Evolutionary conservation across 1,284 basidiomycete species (phyloP).

Genomic region (Apiotrichum gracile): DNA sequence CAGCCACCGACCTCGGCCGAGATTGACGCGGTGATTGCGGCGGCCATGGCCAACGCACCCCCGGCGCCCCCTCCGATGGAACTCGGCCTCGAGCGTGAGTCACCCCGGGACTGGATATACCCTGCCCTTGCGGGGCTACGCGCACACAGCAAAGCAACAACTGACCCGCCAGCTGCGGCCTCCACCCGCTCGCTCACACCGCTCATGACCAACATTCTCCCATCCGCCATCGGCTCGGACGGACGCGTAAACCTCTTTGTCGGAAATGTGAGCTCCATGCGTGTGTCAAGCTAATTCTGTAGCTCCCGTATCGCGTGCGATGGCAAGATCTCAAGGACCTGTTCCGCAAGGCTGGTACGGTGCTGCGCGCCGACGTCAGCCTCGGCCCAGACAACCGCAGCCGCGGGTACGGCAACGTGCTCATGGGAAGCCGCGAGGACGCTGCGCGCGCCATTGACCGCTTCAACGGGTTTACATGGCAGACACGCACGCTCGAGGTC

Average conservation of each 20-base stretch:
- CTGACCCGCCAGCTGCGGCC: conserved; percentile 3
- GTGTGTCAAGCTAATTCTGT: conserved; percentile 10
- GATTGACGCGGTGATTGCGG: conserved; percentile 45
- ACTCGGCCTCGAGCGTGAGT: conserved; percentile 24
- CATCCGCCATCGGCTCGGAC: conserved; percentile 52
- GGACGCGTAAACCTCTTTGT: conserved; percentile 86
- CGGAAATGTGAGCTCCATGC: conserved; percentile 61
- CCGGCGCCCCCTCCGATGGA: conserved; percentile 28
- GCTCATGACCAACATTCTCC: conserved; percentile 46
- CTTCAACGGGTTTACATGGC: conserved; percentile 89
- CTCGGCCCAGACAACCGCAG: conserved; percentile 87
- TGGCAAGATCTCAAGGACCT: conserved; percentile 99
- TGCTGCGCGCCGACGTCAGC: conserved; percentile 88
- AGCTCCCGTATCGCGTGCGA: conserved; percentile 85
- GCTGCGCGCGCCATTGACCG: conserved; percentile 73
- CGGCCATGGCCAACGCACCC: conserved; percentile 44
- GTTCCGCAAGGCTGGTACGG: conserved; percentile 89
- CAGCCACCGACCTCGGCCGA: conserved; percentile 37
- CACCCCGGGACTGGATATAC: neutral
- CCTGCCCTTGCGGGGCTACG: too few relatives aligned
- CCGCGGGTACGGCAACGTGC: conserved; percentile 86
- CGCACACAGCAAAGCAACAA: neutral
- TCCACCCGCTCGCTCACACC: conserved; percentile 37
- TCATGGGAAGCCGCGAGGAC: conserved; percentile 85
- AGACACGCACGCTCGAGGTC: conserved; percentile 82